Base-by-base conservation (phyloP, 108 stramenopile genomes). In the Skeletonema costatum region DNA sequence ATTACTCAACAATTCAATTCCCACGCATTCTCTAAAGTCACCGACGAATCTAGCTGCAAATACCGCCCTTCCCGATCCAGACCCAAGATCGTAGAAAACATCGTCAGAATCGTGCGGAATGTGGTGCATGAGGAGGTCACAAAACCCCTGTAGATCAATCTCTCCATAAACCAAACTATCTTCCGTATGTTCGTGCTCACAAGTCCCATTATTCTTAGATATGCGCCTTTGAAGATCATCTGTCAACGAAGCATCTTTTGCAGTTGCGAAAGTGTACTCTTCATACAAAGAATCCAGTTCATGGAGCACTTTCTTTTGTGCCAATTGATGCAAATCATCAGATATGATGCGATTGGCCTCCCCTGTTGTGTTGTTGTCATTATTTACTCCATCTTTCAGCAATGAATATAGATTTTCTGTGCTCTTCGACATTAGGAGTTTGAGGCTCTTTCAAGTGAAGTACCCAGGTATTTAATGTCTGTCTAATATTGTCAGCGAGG, bases 11-110 rank as follows among this genome's bases (percentile, higher is more conserved):
- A 90, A 51, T 68, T 90, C 89, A n/a, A 90, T 86, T 21, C 89
- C 89, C 9, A 84, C 64, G 63, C 87, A 86, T 21, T 70, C 73
- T 17, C 69, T 35, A 64, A 87, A 90, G 74, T 90, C 89, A 8
- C 77, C 83, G n/a, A 85, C 78, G 5, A 90, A 41, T 9, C 87
- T 44, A 1, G 89, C 86, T 39, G 78, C 85, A 36, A 89, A 86
- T 2, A 90, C 78, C 5, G 88, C 85, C 59, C 84, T 86, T 3
- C 87, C 87, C 2, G 87, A 83, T 3, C 89, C 89, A 46, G 76
- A 78, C 35, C 89, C 89, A 13, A 90, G 62, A 75, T 90, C 89
- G 66, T 89, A 89, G 64, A 90, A 90, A 6, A 85, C 41, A 9
- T 53, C 74, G 5, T 82, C 71, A 11, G 56, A 25, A 56, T 11